Percentiles rank a stretch among this genome's conserved stretches.
These are phyloP conservation scores for Trametes sanguinea DNA, from an alignment of 768 basidiomycete species.

Conservation along the genomic window DNA sequence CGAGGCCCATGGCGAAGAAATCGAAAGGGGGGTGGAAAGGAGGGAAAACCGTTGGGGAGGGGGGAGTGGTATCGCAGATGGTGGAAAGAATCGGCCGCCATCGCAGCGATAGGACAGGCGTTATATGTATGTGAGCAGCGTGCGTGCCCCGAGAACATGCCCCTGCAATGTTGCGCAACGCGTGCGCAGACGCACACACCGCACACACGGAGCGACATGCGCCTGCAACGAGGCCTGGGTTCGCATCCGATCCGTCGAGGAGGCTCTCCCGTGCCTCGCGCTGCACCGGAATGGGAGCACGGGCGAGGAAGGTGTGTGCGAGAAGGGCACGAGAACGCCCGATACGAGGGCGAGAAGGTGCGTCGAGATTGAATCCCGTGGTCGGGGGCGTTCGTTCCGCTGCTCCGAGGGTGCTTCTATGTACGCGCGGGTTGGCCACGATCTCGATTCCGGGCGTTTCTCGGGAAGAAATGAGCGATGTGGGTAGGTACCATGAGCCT, in stretches of 20 bases:
- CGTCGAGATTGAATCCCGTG: conserved; percentile 11
- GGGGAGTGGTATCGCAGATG: conserved; percentile 19
- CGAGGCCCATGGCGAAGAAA: conserved; percentile 14
- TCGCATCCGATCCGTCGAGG: conserved; percentile 18
- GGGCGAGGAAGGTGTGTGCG: conserved; percentile 4
- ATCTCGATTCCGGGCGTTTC: too few species aligned
- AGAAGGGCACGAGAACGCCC: conserved; percentile 1
- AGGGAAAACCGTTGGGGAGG: background rate
- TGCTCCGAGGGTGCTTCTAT: conserved; percentile 11
- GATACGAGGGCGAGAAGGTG: conserved; percentile 13
- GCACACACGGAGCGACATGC: conserved; percentile 7
- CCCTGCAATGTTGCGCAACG: conserved; percentile 20
- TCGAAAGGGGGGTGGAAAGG: background rate
- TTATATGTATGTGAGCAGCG: background rate
- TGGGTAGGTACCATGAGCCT: too few species aligned
- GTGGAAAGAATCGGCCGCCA: conserved; percentile 17
- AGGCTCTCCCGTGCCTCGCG: conserved; percentile 8
- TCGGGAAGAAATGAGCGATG: too few species aligned
- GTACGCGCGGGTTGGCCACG: too few species aligned
- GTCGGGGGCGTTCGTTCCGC: background rate
- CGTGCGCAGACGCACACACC: background rate
- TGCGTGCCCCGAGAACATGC: conserved; percentile 15
- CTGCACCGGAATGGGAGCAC: conserved; percentile 2
- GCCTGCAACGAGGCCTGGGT: conserved; percentile 22
- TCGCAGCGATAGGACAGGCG: conserved; percentile 15